Evolutionary conservation across 495 filamentous ascomycete genomes (phyloP), one percentile per base, ranked within the genome.

Genomic region (Parmelia sp.): DNA sequence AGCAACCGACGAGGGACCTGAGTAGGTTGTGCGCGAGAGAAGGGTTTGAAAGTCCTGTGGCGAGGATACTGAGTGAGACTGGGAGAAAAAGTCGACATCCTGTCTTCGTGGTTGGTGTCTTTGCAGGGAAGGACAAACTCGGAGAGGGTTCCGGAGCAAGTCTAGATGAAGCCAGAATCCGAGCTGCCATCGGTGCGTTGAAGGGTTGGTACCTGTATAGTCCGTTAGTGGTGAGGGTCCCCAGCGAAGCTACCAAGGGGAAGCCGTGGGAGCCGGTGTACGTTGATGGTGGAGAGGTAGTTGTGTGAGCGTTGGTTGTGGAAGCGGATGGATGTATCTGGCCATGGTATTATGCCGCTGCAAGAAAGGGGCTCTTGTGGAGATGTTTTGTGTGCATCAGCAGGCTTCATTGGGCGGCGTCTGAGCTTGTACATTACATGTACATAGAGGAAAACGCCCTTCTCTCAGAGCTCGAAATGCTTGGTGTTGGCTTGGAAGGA

Each of bases 161-260:
- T 76, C 78, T 97, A 63, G 75, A 89, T 62, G 84, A 90, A 74
- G 93, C 90, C 61, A 85, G 90, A 67, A 79, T 81, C 53, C 81
- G 89, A 71, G 94, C 94, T 19, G 83, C 91, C 47, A 89, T 93
- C 56, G 84, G 88, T 59, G 85, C 93, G 23, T 78, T 98, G 68
- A 96, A 96, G 80, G 80, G 84, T 23, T 98, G 95, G 95, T 98
- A 97, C 76, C 79, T 97, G 63, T 98, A 98, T 76, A 90, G 84
- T 73, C 94, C 94, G 15, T 64, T 84, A 53, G 76, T 85, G 59
- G 84, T 86, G 19, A 80, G 82, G 45, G 80, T 96, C 57, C 94
- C 94, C 33, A 95, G 90, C 74, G 86, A 91, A 55, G 89, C 86
- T 75, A 76, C 82, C 64, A 79, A 77, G n/a, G 81, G 80, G 63